Evolutionary conservation across 148 eudicot species (phyloP).

Genomic region (Pharnaceum exiguum): DNA sequence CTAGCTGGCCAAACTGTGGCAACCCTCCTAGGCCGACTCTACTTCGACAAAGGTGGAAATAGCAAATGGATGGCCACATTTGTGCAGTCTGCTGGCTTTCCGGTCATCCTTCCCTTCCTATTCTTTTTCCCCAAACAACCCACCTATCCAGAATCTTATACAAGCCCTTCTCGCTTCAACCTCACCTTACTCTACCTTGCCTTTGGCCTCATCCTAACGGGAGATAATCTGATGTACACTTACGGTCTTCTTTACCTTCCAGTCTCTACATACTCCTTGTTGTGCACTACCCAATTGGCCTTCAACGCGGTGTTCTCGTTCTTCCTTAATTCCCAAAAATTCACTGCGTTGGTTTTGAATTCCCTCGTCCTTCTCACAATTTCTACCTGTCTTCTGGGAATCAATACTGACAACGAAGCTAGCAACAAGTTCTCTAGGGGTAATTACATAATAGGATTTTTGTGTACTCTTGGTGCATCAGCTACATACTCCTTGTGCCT

Average conservation of each 20-base stretch:
- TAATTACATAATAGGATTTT: constrained; percentile 31
- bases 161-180: neutral
- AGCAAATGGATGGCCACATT: constrained; percentile 55
- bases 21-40: constrained; percentile 37
- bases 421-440: neutral
- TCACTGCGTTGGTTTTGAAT: constrained; percentile 36
- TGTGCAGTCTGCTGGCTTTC: constrained; percentile 47
- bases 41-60: constrained; percentile 44
- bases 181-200: constrained; percentile 20
- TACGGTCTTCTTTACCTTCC: constrained; percentile 43
- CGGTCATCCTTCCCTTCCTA: constrained; percentile 21
- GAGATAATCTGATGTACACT: constrained; percentile 37
- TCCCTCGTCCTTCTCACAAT: constrained; percentile 43
- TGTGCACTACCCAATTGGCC: constrained; percentile 45
- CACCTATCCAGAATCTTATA: neutral
- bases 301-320: constrained; percentile 46
- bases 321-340: constrained; percentile 44
- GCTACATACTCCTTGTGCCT: constrained; percentile 32
- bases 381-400: constrained; percentile 36
- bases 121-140: neutral
- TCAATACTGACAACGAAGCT: constrained; percentile 19
- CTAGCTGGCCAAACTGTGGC: constrained; percentile 33
- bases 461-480: constrained; percentile 45
- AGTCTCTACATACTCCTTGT: constrained; percentile 48
- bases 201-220: constrained; percentile 29